phyloP scores from a whole-genome alignment of 495 filamentous ascomycete species.

The Penicillium arizonense region DNA sequence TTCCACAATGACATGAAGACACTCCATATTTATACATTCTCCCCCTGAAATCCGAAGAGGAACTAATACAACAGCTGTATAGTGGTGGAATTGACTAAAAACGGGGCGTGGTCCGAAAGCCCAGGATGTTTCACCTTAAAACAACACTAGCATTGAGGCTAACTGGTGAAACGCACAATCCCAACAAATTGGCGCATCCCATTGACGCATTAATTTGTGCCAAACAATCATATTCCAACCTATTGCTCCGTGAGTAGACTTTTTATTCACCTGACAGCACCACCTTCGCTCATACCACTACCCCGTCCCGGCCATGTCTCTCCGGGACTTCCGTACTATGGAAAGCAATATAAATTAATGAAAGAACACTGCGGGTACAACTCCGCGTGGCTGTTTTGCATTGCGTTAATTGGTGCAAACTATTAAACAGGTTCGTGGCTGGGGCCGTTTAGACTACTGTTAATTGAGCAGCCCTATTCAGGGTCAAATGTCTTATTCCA shows the following conservation, averaged over 20 bases:
- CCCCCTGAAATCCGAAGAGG: not conserved
- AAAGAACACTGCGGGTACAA: not conserved
- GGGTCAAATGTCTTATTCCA: conserved; percentile 32
- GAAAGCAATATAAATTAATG: not conserved
- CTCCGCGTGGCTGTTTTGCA: not conserved
- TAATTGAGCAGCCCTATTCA: no score
- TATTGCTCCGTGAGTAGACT: not conserved
- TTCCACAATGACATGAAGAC: not conserved
- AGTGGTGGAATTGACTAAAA: not conserved
- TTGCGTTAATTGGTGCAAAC: not conserved
- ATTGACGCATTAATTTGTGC: conserved; percentile 13
- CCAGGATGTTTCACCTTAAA: conserved; percentile 8
- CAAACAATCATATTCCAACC: not conserved
- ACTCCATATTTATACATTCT: not conserved
- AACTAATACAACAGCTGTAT: not conserved
- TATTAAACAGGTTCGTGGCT: not conserved
- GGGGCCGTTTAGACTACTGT: not conserved
- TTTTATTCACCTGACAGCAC: not conserved
- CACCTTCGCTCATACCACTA: not conserved
- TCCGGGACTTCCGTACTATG: no score
- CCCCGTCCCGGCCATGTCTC: no score
- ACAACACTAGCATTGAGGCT: not conserved
- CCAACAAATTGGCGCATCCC: not conserved
- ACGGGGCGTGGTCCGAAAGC: not conserved
- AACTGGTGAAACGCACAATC: conserved; percentile 1